Conservation (phyloP, 1,139 yeast species). For the Yamadazyma jaroonii region DNA sequence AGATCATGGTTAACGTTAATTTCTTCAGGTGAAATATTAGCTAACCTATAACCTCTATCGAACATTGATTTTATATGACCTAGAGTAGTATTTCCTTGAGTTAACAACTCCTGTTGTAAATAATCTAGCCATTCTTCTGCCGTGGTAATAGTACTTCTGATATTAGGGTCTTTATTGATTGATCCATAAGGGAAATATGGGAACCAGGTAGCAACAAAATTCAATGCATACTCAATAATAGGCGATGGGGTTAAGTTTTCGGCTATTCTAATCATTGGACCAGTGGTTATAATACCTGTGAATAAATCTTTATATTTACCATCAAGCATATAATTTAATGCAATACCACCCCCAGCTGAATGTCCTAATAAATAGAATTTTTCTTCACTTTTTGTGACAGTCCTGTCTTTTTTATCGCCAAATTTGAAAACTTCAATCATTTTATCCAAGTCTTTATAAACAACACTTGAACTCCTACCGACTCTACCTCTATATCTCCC, state of each 20-base stretch:
- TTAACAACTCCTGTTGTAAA: conserved; percentile 16
- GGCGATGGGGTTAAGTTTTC: conserved; percentile 14
- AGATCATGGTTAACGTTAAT: conserved; percentile 10
- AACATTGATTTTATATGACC: conserved; percentile 19
- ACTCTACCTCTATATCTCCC: conserved; percentile 18
- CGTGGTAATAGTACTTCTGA: conserved; percentile 17
- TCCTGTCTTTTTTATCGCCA: background rate
- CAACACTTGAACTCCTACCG: conserved; percentile 13
- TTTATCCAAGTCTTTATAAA: conserved; percentile 17
- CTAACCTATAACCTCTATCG: conserved; percentile 16
- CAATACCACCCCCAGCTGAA: conserved; percentile 23
- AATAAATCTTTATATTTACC: conserved; percentile 17
- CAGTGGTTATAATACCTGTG: conserved; percentile 15
- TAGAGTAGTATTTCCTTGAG: conserved; percentile 18
- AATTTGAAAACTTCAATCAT: conserved; percentile 16
- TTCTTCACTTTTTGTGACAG: background rate
- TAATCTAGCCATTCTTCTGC: conserved; percentile 18
- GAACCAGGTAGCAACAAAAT: conserved; percentile 13
- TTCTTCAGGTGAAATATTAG: conserved; percentile 7
- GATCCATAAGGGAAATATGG: conserved; percentile 15
- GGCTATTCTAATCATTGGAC: conserved; percentile 18
- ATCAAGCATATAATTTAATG: conserved; percentile 16
- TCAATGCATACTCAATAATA: conserved; percentile 10
- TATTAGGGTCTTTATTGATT: conserved; percentile 10
- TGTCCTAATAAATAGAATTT: conserved; percentile 18